Conservation (phyloP, 352 stramenopile genomes). For the Phytopythium cucurbitacearum region DNA sequence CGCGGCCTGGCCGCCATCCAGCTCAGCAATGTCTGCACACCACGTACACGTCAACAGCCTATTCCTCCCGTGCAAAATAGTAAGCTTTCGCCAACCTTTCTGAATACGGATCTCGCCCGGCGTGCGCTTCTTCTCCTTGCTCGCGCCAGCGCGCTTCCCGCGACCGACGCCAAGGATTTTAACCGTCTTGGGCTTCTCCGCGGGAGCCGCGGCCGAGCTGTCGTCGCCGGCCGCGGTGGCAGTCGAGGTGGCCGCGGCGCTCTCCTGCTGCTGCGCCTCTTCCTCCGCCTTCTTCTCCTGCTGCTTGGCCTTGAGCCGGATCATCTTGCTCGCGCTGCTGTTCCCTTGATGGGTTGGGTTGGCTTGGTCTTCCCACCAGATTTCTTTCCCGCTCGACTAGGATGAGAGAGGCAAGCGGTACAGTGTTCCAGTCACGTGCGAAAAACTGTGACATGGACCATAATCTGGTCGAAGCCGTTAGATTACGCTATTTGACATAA, state of each 20-base stretch:
- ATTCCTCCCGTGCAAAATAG: not conserved
- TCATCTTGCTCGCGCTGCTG: conserved; percentile 26
- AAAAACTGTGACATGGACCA: too few relatives aligned
- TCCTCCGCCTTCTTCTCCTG: conserved; percentile 84
- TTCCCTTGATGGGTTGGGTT: not conserved
- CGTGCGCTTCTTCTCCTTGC: conserved; percentile 91
- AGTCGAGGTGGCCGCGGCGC: conserved; percentile 12
- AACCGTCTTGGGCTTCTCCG: conserved; percentile 62
- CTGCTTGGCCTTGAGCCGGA: conserved; percentile 83
- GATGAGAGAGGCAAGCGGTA: too few relatives aligned
- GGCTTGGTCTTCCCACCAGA: too few relatives aligned
- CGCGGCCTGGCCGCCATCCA: conserved; percentile 96
- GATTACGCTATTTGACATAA: too few relatives aligned
- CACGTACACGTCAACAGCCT: conserved; percentile 1
- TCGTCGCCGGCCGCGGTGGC: conserved; percentile 17
- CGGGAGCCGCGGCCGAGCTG: conserved; percentile 2
- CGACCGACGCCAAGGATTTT: conserved; percentile 84
- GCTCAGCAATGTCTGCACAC: conserved; percentile 92
- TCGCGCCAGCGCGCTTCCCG: conserved; percentile 56
- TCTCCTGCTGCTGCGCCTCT: conserved; percentile 21
- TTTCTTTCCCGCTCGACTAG: too few relatives aligned
- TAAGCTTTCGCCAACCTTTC: conserved; percentile 78
- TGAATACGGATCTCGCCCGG: conserved; percentile 98
- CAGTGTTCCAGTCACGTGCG: too few relatives aligned
- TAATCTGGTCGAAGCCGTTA: too few relatives aligned